These are phyloP conservation scores for Ceriops tagal DNA, from an alignment of 345 rosid species.

Conservation along the genomic window DNA sequence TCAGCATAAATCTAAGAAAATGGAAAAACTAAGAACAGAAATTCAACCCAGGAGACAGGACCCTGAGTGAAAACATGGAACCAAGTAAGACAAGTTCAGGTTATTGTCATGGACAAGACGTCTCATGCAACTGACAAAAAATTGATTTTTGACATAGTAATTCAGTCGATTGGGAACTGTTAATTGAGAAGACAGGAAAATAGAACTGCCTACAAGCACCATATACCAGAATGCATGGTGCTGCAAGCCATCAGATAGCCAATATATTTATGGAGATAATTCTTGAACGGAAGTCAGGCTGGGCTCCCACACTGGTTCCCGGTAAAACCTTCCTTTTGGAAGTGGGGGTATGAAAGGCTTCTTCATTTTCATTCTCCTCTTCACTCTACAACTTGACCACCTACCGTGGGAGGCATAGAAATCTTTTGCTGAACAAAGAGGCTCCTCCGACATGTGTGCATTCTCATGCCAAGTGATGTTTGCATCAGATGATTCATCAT, in stretches of 20 bases:
- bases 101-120: neutral
- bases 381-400: constrained; percentile 7
- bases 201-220: neutral
- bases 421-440: constrained; percentile 42
- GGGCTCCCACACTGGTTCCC: constrained; percentile 46
- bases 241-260: constrained; percentile 4
- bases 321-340: constrained; percentile 21
- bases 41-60: neutral
- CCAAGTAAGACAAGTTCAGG: neutral
- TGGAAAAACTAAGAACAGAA: neutral
- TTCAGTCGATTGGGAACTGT: neutral
- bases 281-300: constrained; percentile 50
- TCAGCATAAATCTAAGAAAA: neutral
- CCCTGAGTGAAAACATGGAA: neutral
- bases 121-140: neutral
- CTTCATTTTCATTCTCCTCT: constrained; percentile 29
- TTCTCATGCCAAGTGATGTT: constrained; percentile 33
- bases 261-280: constrained; percentile 39
- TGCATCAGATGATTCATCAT: constrained; percentile 22
- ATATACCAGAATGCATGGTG: constrained; percentile 16
- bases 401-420: constrained; percentile 36
- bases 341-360: constrained; percentile 56
- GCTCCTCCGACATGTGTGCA: constrained; percentile 25
- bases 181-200: neutral
- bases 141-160: neutral